phyloP scores from a whole-genome alignment of 148 eudicot species.

The Polygonum aviculare region DNA sequence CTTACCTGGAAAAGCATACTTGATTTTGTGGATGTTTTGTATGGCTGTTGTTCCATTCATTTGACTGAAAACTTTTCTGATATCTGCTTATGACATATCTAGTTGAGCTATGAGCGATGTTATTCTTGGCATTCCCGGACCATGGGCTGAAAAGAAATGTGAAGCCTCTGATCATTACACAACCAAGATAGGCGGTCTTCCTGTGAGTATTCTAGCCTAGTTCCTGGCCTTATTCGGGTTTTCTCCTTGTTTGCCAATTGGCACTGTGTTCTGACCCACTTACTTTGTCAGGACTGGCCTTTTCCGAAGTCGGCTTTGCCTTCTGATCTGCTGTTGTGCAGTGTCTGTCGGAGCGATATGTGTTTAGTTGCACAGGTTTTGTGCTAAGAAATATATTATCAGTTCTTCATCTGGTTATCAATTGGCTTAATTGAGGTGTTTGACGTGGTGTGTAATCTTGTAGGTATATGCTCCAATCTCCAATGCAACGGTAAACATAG shows the following conservation, averaged over 20 bases:
- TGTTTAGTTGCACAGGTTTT: constrained; percentile 73
- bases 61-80: background rate
- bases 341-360: constrained; percentile 37
- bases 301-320: constrained; percentile 25
- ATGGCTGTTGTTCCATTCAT: background rate
- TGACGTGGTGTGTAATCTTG: background rate
- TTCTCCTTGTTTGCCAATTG: background rate
- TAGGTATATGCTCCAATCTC: constrained; percentile 86
- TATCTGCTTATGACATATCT: background rate
- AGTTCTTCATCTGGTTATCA: background rate
- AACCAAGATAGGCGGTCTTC: constrained; percentile 74
- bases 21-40: background rate
- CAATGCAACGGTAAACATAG: constrained; percentile 30
- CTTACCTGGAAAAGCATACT: background rate
- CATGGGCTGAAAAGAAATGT: constrained; percentile 65
- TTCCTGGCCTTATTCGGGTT: background rate
- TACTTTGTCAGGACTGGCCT: constrained; percentile 63
- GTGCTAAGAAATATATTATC: background rate
- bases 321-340: constrained; percentile 40
- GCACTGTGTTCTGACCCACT: background rate
- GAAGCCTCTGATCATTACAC: constrained; percentile 81
- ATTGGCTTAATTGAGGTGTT: background rate
- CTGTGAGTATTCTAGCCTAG: constrained; percentile 42
- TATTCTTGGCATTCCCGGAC: constrained; percentile 73
- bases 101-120: constrained; percentile 15